Base-by-base conservation (phyloP, 1,139 yeast genomes). In the Hyphopichia khmerensis region DNA sequence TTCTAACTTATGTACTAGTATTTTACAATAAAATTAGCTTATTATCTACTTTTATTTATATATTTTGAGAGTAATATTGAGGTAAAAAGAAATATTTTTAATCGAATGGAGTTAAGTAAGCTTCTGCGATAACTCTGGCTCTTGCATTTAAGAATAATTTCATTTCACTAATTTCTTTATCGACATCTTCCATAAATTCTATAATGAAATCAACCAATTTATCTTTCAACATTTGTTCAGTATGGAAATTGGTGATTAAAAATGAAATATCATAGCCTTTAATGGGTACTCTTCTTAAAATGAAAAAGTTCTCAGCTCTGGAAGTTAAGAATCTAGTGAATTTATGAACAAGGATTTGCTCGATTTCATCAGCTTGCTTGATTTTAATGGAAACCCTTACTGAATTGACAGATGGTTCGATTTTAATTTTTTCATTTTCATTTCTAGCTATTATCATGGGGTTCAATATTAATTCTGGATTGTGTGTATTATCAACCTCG, bases 141-240 rank as follows among this genome's bases (percentile, higher is more conserved):
- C 99, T 80, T 23, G 99, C 97, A 62, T 93, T 93, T 64, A 95
- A 79, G 64, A 93, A 95, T 62, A 93, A 77, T 67, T 95, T 95
- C 96, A 93, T 95, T 64, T 93, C 99, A 65, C 96, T 88, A 59
- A 93, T 95, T 65, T 93, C 99, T 70, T 91, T 93, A 66, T 93
- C 99, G 21, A 93, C 99, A 57, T 91, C 99, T 65, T 93, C 99
- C 99, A 93, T 91, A 64, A 95, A 93, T 69, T 93, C 98, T 56
- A 93, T 89, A 55, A 93, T 90, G 62, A 93, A 93, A 64, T 93
- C 99, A 39, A 93, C 96, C 58, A 93, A 78, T 65, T 95, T 95
- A 59, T 87, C 93, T 69, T 95, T 93, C 65, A 91, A 79, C 96
- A 93, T 90, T 54, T 86, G 86, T 64, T 93, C 98, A 10, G 97